These are phyloP conservation scores for Suillus subalutaceus DNA, from an alignment of 768 basidiomycete genomes.

Conservation along the genomic window DNA sequence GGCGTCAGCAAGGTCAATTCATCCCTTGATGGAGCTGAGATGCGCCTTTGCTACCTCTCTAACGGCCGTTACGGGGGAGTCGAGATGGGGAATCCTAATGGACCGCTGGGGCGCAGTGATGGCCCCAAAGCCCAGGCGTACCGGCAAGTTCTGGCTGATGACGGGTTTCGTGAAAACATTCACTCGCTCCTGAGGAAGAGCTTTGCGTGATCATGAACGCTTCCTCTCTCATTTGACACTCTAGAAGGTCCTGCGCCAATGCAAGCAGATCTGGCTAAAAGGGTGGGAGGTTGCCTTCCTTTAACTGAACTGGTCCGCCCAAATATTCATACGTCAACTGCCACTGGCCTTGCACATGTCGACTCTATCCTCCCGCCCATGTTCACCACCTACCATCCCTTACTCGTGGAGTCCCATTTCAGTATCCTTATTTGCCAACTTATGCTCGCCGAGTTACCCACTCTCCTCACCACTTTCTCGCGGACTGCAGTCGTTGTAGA, in stretches of 20 bases:
- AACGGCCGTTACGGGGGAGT: conserved; percentile 82
- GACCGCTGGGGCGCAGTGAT: conserved; percentile 64
- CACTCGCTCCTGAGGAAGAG: conserved; percentile 65
- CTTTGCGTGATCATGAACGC: conserved; percentile 81
- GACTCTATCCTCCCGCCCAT: conserved; percentile 45
- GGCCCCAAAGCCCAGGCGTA: conserved; percentile 70
- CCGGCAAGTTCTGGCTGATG: conserved; percentile 55
- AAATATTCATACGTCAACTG: conserved; percentile 46
- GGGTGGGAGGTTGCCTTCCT: conserved; percentile 69
- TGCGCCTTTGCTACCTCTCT: conserved; percentile 75
- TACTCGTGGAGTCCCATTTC: conserved; percentile 87
- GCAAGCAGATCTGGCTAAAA: conserved; percentile 46
- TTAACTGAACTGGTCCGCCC: conserved; percentile 71
- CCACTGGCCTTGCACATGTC: conserved; percentile 42
- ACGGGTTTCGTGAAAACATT: conserved; percentile 63
- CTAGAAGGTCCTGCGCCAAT: conserved; percentile 48
- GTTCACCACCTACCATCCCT: conserved; percentile 89
- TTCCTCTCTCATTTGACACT: conserved; percentile 81
- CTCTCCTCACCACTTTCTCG: conserved; percentile 64
- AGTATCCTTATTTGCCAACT: conserved; percentile 74
- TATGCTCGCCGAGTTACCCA: conserved; percentile 75
- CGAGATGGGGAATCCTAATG: conserved; percentile 80
- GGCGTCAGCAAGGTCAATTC: conserved; percentile 60
- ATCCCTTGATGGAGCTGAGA: conserved; percentile 66
- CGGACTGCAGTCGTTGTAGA: conserved; percentile 72